Base-by-base conservation (phyloP, 345 rosid species). In the Geranium rotundifolium region DNA sequence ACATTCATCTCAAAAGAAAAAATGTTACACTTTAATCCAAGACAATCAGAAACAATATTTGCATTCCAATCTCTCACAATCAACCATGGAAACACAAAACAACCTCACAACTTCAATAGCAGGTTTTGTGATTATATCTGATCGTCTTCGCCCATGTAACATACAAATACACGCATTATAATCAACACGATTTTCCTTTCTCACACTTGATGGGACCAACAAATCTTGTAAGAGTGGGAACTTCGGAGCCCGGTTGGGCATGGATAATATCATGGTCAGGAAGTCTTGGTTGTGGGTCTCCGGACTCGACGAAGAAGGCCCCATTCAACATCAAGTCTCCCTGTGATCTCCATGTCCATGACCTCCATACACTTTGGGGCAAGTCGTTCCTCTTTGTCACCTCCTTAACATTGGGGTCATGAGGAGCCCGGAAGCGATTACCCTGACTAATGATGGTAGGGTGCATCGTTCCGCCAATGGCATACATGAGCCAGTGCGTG, bases 271-370 rank as follows among this genome's bases (percentile, higher is more conserved):
- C 73, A 4, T 34, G 41, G 41, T 34, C 41, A 34, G 41, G 41
- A 5, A 34, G 6, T 0, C 10, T 8, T 5, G 41, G 41, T 4
- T 34, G 41, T 1, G 76, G 65, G n/a, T 31, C 72, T 4, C 96
- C 92, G 0, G 96, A 86, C 73, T 81, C 63, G 29, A 81, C 76
- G 64, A 89, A 86, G 69, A 71, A 82, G 16, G 91, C 91, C 3
- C 91, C 97, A 19, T 88, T 84, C 64, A 82, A 7, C 69, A 85
- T 31, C 60, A 82, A 46, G 71, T 90, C 97, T 19, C 76, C 80
- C 69, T 83, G 82, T 19, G 97, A 88, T 73, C 66, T 78, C 95
- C 97, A 90, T 0, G 63, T 67, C 95, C 97, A 84, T 0, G 27
- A 3, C 67, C 72, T 77, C 97, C 97, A 86, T 20, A 39, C 76